Conservation (phyloP, 768 basidiomycete genomes). For the Rhodotorula diobovata region DNA sequence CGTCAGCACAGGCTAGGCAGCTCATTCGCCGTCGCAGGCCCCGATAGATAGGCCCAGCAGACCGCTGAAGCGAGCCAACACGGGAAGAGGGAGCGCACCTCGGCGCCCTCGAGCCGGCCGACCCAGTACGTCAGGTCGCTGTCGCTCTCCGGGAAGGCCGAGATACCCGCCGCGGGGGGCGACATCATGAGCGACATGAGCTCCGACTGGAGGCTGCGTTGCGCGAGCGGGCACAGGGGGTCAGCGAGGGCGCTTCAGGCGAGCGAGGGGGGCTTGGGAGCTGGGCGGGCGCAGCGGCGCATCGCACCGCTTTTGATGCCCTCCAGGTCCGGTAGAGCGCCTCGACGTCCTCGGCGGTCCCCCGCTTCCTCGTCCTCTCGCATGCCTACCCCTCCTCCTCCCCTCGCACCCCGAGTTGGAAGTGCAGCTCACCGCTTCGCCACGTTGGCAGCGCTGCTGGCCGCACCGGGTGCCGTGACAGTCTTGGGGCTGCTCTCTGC, state of each 20-base stretch:
- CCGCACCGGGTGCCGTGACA: neutral
- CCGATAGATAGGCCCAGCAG: no score
- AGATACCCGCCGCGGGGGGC: slow-evolving; percentile 45
- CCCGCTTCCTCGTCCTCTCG: no score
- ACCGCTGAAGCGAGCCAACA: no score
- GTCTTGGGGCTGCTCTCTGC: neutral
- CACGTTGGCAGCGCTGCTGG: slow-evolving; percentile 16
- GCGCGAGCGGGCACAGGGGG: neutral
- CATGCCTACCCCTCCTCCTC: no score
- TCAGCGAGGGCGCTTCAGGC: no score
- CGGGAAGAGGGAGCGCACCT: slow-evolving; percentile 11
- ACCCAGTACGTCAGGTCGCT: slow-evolving; percentile 84
- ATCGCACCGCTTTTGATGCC: no score
- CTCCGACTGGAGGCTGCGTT: slow-evolving; percentile 35
- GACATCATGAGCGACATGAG: slow-evolving; percentile 40
- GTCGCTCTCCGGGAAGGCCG: slow-evolving; percentile 82
- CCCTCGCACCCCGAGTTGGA: neutral
- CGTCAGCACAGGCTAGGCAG: no score
- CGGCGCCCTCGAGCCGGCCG: slow-evolving; percentile 71
- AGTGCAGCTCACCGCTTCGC: slow-evolving; percentile 37
- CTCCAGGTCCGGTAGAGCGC: no score
- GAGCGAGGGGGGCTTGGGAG: no score
- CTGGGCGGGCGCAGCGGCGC: no score
- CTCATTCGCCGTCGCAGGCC: no score
- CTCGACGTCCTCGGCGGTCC: no score